These are phyloP conservation scores for Apophysomyces trapeziformis DNA, from an alignment of 371 early-diverging fungal species.

Conservation along the genomic window DNA sequence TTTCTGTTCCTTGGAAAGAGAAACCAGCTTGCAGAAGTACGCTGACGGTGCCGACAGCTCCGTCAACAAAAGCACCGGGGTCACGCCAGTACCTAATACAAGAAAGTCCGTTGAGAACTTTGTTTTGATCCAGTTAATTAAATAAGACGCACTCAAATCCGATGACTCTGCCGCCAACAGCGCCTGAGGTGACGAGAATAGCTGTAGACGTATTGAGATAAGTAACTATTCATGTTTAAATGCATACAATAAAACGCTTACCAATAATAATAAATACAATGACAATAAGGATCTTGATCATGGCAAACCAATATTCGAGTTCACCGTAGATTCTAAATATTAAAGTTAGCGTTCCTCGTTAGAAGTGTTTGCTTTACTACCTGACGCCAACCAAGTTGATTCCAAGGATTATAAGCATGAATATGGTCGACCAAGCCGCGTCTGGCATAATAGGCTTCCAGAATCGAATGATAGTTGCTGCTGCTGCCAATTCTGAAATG, in stretches of 20 bases:
- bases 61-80: constrained; percentile 79
- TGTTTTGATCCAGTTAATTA: neutral
- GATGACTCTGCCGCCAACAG: constrained; percentile 58
- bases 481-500: constrained; percentile 76
- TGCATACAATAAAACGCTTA: constrained; percentile 7
- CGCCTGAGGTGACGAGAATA: constrained; percentile 69
- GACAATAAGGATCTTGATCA: constrained; percentile 71
- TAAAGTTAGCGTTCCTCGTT: neutral
- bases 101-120: neutral
- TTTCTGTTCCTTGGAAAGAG: constrained; percentile 84
- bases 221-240: neutral
- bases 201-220: constrained; percentile 34
- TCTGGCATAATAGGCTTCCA: constrained; percentile 68
- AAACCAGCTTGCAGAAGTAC: constrained; percentile 79
- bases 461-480: constrained; percentile 76
- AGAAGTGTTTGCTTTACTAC: constrained; percentile 4
- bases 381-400: constrained; percentile 66
- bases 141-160: constrained; percentile 45
- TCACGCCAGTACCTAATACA: constrained; percentile 67
- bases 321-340: constrained; percentile 65
- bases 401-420: constrained; percentile 56
- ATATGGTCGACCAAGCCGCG: constrained; percentile 66
- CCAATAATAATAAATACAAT: constrained; percentile 76
- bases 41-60: constrained; percentile 70
- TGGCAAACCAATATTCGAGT: constrained; percentile 78